phyloP scores from a whole-genome alignment of 1,139 yeast genomes.

The Yamadazyma atmosphaerica region DNA sequence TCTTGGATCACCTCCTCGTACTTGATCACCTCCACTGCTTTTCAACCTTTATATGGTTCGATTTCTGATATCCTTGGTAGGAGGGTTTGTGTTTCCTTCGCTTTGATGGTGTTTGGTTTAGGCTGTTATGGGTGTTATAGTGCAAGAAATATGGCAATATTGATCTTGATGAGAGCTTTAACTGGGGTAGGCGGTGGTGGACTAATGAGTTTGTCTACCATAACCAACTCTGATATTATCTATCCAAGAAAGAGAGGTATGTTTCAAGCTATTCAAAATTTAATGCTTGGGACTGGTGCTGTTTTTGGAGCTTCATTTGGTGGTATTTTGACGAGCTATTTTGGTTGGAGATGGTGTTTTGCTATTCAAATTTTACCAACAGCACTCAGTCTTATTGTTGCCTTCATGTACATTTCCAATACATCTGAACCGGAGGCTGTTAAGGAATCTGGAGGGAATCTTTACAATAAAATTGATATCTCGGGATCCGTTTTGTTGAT shows the following conservation, averaged over 20 bases:
- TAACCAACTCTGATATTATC: constrained; percentile 29
- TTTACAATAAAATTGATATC: constrained; percentile 18
- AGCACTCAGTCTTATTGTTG: constrained; percentile 20
- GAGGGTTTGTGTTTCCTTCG: constrained; percentile 28
- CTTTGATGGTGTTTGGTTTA: constrained; percentile 19
- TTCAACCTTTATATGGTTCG: constrained; percentile 47
- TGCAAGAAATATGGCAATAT: constrained; percentile 17
- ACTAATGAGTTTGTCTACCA: constrained; percentile 26
- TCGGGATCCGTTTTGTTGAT: constrained; percentile 21
- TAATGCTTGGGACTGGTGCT: constrained; percentile 25
- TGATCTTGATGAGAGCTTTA: constrained; percentile 19
- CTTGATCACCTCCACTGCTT: constrained; percentile 30
- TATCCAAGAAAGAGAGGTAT: constrained; percentile 26
- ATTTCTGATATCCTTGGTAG: constrained; percentile 56
- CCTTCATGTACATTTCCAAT: constrained; percentile 17
- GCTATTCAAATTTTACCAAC: constrained; percentile 19
- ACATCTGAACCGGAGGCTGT: constrained; percentile 11
- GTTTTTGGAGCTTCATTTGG: constrained; percentile 28
- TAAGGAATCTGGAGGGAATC: constrained; percentile 3
- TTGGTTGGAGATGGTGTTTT: constrained; percentile 32
- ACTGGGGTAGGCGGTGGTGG: constrained; percentile 40
- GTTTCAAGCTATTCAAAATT: constrained; percentile 28
- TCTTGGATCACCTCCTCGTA: constrained; percentile 38
- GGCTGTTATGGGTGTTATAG: constrained; percentile 35
- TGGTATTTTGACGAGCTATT: constrained; percentile 19